Conservation (phyloP, 768 basidiomycete genomes). For the Xerocomellus intermedius region DNA sequence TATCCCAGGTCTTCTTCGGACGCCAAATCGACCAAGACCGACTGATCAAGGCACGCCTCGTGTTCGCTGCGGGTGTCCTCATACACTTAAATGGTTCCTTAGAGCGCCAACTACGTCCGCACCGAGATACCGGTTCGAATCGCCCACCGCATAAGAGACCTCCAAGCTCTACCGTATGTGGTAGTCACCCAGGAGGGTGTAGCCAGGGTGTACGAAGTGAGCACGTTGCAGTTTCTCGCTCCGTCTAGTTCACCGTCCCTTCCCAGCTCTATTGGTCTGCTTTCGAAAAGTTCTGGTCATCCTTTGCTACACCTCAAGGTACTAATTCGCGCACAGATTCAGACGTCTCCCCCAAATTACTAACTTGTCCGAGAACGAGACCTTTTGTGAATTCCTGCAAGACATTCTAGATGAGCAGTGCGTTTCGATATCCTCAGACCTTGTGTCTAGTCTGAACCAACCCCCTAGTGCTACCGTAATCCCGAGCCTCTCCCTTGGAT, state of each 20-base stretch:
- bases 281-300: conserved; percentile 66
- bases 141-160: conserved; percentile 81
- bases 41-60: conserved; percentile 59
- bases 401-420: conserved; percentile 75
- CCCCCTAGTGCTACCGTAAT: conserved; percentile 67
- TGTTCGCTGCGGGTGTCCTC: not conserved
- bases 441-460: conserved; percentile 7
- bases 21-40: conserved; percentile 77
- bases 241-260: not conserved
- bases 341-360: conserved; percentile 72
- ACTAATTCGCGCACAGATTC: conserved; percentile 45
- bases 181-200: conserved; percentile 86
- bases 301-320: not conserved
- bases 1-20: conserved; percentile 75
- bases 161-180: conserved; percentile 82
- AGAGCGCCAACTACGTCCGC: conserved; percentile 91
- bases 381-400: conserved; percentile 72
- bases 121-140: conserved; percentile 87
- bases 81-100: not conserved
- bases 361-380: conserved; percentile 69
- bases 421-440: conserved; percentile 22
- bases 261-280: conserved; percentile 79
- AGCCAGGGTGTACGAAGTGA: conserved; percentile 78
- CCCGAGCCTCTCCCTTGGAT: conserved; percentile 76
- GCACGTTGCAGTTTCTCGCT: conserved; percentile 25